Percentiles rank a stretch among this genome's conserved stretches.
Conservation (phyloP, 2,329 filamentous ascomycete species). For the Ophiobolus disseminans region DNA sequence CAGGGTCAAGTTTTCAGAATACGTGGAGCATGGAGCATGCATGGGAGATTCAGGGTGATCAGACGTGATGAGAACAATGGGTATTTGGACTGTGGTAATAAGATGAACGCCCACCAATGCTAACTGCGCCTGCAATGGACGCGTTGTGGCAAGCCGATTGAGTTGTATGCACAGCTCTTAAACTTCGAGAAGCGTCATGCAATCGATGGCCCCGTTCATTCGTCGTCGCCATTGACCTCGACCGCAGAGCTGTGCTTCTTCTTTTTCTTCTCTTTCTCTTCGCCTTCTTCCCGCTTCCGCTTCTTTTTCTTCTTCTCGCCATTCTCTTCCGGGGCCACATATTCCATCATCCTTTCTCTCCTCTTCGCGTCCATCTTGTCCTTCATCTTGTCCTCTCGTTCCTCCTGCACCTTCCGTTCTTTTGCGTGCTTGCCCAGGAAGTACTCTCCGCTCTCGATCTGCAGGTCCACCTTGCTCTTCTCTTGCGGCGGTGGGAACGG, state of each 20-base stretch:
- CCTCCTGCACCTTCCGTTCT: slow-evolving; percentile 80
- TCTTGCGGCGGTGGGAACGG: slow-evolving; percentile 96
- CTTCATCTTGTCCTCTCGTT: slow-evolving; percentile 82
- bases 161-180: too few species aligned
- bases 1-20: too few species aligned
- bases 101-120: slow-evolving; percentile 36
- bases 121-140: slow-evolving; percentile 2
- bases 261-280: slow-evolving; percentile 58
- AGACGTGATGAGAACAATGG: slow-evolving; percentile 15
- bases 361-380: slow-evolving; percentile 87
- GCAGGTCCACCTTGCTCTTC: slow-evolving; percentile 98
- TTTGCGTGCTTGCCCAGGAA: slow-evolving; percentile 93
- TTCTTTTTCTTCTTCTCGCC: slow-evolving; percentile 59
- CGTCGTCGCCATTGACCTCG: slow-evolving; percentile 36
- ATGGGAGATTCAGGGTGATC: not conserved
- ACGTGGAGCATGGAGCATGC: too few species aligned
- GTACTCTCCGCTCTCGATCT: slow-evolving; percentile 98
- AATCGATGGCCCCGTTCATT: slow-evolving; percentile 8
- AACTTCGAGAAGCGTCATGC: not conserved
- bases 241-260: slow-evolving; percentile 45
- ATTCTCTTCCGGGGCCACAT: slow-evolving; percentile 83
- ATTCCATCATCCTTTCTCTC: slow-evolving; percentile 84
- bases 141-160: too few species aligned
- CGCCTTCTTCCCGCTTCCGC: slow-evolving; percentile 55
- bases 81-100: slow-evolving; percentile 29